Evolutionary conservation across 1,139 yeast genomes (phyloP).

Genomic region (Taiozyma sp.): DNA sequence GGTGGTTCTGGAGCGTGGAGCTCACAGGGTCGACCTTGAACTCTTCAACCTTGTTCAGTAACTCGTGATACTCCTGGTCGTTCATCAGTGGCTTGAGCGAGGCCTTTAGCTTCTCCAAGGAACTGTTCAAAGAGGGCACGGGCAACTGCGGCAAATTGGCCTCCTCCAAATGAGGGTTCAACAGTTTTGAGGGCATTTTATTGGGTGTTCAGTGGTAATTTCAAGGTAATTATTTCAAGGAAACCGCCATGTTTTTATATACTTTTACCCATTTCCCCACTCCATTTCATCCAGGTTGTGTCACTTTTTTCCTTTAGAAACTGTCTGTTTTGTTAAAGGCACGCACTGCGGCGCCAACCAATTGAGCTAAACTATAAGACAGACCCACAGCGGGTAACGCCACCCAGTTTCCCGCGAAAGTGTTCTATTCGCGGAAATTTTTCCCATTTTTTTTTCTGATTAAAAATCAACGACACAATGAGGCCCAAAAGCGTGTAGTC

Average conservation of each 20-base stretch:
- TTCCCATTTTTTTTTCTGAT: not conserved
- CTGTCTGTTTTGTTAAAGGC: no score
- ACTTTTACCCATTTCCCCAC: not conserved
- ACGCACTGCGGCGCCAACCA: not conserved
- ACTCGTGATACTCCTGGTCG: constrained; percentile 8
- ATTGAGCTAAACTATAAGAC: not conserved
- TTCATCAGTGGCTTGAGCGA: constrained; percentile 46
- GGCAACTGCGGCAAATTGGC: constrained; percentile 32
- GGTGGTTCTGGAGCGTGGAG: constrained; percentile 47
- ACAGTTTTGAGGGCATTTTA: not conserved
- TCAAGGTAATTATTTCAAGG: not conserved
- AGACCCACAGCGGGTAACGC: not conserved
- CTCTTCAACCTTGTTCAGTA: constrained; percentile 34
- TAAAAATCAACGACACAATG: not conserved
- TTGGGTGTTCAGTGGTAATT: not conserved
- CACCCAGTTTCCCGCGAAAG: not conserved
- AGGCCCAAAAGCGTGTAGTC: not conserved
- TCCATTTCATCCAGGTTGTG: no score
- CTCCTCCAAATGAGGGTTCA: constrained; percentile 1
- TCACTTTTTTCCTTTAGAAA: no score
- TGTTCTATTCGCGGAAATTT: not conserved
- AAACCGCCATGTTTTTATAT: not conserved
- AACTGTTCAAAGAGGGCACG: constrained; percentile 44
- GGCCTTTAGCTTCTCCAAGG: constrained; percentile 42
- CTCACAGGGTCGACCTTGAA: constrained; percentile 41